Conservation (phyloP, 2,329 filamentous ascomycete species). For the Triangularia setosa region DNA sequence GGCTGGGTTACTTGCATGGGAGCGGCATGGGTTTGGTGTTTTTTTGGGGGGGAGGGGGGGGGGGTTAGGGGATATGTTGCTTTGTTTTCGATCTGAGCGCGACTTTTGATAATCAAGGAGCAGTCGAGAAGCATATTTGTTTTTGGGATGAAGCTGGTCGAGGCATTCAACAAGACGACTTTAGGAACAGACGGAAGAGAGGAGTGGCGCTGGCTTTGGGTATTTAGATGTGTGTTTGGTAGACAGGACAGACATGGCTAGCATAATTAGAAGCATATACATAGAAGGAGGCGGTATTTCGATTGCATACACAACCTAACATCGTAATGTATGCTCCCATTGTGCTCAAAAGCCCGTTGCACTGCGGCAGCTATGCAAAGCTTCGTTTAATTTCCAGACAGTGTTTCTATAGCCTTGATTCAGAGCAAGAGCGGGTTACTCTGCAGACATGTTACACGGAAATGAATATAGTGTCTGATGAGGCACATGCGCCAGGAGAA, state of each 20-base stretch:
- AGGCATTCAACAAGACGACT: background rate
- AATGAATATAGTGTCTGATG: too few species aligned
- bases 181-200: background rate
- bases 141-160: background rate
- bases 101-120: too few species aligned
- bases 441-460: too few species aligned
- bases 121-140: background rate
- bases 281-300: background rate
- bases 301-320: background rate
- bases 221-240: background rate
- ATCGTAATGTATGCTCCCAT: too few species aligned
- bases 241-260: slow-evolving; percentile 1
- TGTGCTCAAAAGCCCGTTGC: too few species aligned
- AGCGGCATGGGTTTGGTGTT: background rate
- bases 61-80: too few species aligned
- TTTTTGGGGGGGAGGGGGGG: background rate
- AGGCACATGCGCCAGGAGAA: too few species aligned
- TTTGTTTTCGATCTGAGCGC: too few species aligned
- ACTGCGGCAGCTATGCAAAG: too few species aligned
- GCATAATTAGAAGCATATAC: background rate
- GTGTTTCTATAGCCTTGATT: too few species aligned
- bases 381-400: too few species aligned
- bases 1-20: background rate
- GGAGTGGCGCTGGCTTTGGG: background rate
- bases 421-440: too few species aligned